These are phyloP conservation scores for Ajuga reptans DNA, from an alignment of 305 asterid genomes.

Conservation along the genomic window DNA sequence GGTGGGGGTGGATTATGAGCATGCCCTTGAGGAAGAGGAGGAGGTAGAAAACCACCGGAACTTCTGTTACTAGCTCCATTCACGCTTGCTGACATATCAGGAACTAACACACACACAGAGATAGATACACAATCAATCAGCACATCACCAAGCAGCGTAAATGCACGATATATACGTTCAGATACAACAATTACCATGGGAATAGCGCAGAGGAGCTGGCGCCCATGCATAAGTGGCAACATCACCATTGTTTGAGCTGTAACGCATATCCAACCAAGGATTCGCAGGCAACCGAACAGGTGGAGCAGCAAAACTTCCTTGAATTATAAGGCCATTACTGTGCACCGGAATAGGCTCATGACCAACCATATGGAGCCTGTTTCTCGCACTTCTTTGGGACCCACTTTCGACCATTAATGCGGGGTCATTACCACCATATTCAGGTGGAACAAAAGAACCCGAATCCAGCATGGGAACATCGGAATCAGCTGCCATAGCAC, in stretches of 20 bases:
- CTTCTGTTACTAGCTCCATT: constrained; percentile 39
- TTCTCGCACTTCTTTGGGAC: constrained; percentile 39
- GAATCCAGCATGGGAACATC: constrained; percentile 28
- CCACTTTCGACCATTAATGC: constrained; percentile 37
- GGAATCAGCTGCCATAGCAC: constrained; percentile 33
- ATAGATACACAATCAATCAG: constrained; percentile 5
- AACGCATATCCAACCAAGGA: constrained; percentile 42
- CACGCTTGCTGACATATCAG: constrained; percentile 27
- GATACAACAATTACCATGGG: constrained; percentile 43
- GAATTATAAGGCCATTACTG: constrained; percentile 37
- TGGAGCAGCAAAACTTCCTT: constrained; percentile 49
- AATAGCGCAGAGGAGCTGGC: constrained; percentile 48
- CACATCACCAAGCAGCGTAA: neutral
- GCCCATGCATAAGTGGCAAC: constrained; percentile 42
- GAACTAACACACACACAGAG: constrained; percentile 8
- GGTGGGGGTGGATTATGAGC: constrained; percentile 44
- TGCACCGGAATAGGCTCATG: constrained; percentile 40
- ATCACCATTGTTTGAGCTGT: constrained; percentile 34
- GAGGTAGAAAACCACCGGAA: constrained; percentile 39
- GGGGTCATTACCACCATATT: constrained; percentile 38
- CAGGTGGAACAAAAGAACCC: constrained; percentile 35
- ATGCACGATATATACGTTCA: neutral
- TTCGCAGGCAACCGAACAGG: constrained; percentile 49
- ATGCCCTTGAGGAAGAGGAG: constrained; percentile 53
- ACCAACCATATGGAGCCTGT: constrained; percentile 37